Conservation (phyloP, 148 eudicot species). For the Amaranthus palmeri region DNA sequence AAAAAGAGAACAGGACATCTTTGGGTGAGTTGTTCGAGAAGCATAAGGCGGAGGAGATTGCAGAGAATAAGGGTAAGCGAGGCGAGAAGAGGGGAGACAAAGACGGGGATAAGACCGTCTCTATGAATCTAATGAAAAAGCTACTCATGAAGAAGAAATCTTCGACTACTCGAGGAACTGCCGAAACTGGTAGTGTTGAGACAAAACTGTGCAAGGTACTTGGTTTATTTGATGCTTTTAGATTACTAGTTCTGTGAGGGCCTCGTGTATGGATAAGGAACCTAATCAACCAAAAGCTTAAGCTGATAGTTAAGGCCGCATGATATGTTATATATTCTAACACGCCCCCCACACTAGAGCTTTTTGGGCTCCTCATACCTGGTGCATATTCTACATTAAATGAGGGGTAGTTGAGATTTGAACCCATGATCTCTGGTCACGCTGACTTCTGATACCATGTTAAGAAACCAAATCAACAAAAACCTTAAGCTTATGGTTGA, state of each 20-base stretch:
- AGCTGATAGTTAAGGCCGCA: too few relatives aligned
- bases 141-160: constrained; percentile 50
- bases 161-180: constrained; percentile 28
- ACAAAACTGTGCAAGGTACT: constrained; percentile 68
- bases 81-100: constrained; percentile 49
- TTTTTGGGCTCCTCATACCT: not conserved
- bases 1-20: constrained; percentile 60
- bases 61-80: constrained; percentile 32
- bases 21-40: constrained; percentile 80
- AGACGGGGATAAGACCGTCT: constrained; percentile 49
- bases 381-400: too few relatives aligned
- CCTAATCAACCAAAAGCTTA: not conserved
- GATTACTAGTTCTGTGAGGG: not conserved
- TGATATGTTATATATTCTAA: too few relatives aligned
- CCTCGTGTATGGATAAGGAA: not conserved
- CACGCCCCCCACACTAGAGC: too few relatives aligned
- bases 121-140: constrained; percentile 49
- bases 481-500: too few relatives aligned
- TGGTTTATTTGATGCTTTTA: not conserved
- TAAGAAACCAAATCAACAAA: too few relatives aligned
- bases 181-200: constrained; percentile 47
- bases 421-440: too few relatives aligned
- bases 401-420: too few relatives aligned
- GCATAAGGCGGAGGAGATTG: constrained; percentile 62
- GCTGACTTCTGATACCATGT: too few relatives aligned